Evolutionary conservation across 176 grass and related monocot species (phyloP).

Genomic region (Lolium multiflorum): DNA sequence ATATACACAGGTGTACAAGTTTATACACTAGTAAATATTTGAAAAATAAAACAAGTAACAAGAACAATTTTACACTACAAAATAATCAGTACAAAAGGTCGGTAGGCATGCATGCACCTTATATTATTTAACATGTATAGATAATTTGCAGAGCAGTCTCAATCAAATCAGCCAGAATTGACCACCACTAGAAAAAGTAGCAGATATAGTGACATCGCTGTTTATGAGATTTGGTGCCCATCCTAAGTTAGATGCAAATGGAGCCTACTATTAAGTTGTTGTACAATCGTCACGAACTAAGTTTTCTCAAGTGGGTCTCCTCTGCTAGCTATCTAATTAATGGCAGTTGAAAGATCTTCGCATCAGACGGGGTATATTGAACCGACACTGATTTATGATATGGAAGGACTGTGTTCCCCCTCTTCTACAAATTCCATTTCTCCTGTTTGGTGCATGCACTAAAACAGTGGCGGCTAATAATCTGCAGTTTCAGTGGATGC

Average conservation of each 20-base stretch:
- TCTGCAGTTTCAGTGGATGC: background rate
- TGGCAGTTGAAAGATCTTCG: background rate
- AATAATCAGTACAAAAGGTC: background rate
- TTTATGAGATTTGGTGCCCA: background rate
- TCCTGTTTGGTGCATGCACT: background rate
- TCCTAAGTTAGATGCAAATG: constrained; percentile 1
- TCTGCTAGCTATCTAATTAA: background rate
- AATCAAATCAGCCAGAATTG: constrained; percentile 13
- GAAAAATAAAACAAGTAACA: background rate
- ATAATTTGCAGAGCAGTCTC: background rate
- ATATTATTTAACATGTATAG: background rate
- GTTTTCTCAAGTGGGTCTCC: background rate
- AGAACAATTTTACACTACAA: background rate
- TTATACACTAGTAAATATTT: background rate
- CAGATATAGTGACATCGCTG: background rate
- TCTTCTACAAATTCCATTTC: background rate
- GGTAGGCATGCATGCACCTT: background rate
- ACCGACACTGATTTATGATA: background rate
- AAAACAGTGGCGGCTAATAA: constrained; percentile 27
- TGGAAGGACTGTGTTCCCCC: background rate
- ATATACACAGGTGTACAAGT: background rate
- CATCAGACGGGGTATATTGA: background rate
- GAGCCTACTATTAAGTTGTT: background rate
- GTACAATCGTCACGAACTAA: constrained; percentile 10
- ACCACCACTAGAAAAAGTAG: background rate